Base-by-base conservation (phyloP, 768 basidiomycete genomes). In the Austroboletus eburneus region DNA sequence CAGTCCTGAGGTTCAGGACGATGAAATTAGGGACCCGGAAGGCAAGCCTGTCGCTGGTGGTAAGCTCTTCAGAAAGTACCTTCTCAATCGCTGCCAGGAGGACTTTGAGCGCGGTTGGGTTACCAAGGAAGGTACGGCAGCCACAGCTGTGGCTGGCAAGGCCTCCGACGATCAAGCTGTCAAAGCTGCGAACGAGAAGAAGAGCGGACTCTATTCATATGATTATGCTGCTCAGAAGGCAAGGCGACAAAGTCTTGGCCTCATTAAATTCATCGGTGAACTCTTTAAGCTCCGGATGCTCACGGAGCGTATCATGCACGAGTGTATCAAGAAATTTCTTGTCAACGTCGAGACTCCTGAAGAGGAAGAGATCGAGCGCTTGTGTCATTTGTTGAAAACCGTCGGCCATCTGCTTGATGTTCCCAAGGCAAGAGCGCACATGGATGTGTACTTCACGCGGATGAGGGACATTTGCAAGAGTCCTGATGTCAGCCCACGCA, bases 211-310 rank as follows among this genome's bases (percentile, higher is more conserved):
- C 23, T 89, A 96, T 65, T 94, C 91, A 12, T 91, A 96, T 1
- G 95, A 96, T 72, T 94, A 95, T 59, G 85, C 86, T 32, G 91
- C 91, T 14, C 87, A 94, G 69, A 96, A 95, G 75, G 95, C 93
- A 34, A 98, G 97, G 73, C 89, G 94, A 50, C 89, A 91, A 52
- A 94, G 95, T 66, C 84, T 97, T 12, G 92, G 95, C 74, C 79
- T 99, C 56, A 92, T 97, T 73, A 91, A 89, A 68, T 94, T 99
- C 72, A 97, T 98, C 53, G 94, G 95, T 53, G 95, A 99, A 71
- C 74, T 98, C 45, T 99, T 92, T 85, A 97, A 97, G 72, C 75
- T 99, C n/a, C 88, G 91, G 70, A 96, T 97, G 92, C 74, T 98
- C 45, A 93, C 92, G 39, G 91, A 93, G 72, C 85, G 91, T 56